Base-by-base conservation (phyloP, 176 grass and related monocot genomes). In the Pharus latifolius region DNA sequence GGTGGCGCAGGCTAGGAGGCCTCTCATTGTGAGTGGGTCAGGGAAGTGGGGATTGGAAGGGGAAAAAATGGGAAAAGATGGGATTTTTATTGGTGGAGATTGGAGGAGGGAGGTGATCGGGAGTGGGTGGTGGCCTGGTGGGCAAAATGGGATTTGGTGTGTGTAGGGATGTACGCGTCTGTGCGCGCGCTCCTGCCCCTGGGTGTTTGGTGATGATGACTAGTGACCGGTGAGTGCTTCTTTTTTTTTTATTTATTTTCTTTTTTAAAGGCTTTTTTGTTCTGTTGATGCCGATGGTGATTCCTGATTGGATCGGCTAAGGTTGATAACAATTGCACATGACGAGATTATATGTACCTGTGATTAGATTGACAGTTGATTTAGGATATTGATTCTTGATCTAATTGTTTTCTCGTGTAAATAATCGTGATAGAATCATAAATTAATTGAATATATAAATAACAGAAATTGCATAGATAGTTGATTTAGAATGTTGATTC, bases 1-100 rank as follows among this genome's bases (percentile, higher is more conserved):
- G 22, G 71, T 32, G 69, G 84, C 85, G 69, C 80, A 85, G 11
- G 54, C 79, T 30, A 85, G 80, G 66, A 90, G 81, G 49, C 89
- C 89, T 35, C 94, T 85, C 93, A 96, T 93, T 4, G 54, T 74
- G 16, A 33, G 57, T 7, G 22, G 45, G 18, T 7, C 6, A 27
- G 7, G 40, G 42, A 28, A 64, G 43, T 20, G n/a, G 43, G 23
- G 67, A 10, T 37, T 58, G 61, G 48, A 25, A 6, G 44, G 16
- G 19, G 16, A 14, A 27, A 56, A 43, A 20, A 24, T 23, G 26
- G 44, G 38, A 50, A 9, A 26, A 69, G 27, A 65, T 23, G 61
- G 48, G 77, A 70, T 77, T 50, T 57, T 59, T 40, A 71, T 37
- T 26, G 76, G 83, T 75, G 84, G 78, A 57, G 68, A 27, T 7